A percentile compares a stretch with the other conserved stretches of the same genome.
These are phyloP conservation scores for Fraxinus greggii DNA, from an alignment of 305 asterid species.

Conservation along the genomic window DNA sequence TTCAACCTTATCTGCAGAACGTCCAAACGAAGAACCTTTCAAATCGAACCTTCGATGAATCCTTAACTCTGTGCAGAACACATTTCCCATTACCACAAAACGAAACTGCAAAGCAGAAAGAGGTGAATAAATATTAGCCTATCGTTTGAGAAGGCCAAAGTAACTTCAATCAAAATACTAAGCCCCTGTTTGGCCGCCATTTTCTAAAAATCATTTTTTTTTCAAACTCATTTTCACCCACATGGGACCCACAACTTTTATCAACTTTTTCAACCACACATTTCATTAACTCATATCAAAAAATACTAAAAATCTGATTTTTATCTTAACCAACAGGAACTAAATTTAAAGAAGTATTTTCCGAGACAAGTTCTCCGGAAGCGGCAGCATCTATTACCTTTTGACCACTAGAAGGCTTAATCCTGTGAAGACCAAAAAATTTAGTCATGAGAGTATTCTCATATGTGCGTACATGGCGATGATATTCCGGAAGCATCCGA, in stretches of 20 bases:
- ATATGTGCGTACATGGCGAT: constrained; percentile 64
- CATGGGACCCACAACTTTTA: background rate
- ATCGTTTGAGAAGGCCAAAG: constrained; percentile 3
- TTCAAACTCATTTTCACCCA: background rate
- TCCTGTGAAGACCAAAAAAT: constrained; percentile 98
- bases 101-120: constrained; percentile 66
- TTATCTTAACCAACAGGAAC: background rate
- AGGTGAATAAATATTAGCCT: constrained; percentile 18
- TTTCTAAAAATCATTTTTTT: background rate
- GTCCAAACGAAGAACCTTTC: constrained; percentile 96
- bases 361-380: constrained; percentile 3
- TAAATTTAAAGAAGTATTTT: background rate
- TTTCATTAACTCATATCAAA: background rate
- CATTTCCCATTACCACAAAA: constrained; percentile 95
- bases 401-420: constrained; percentile 91
- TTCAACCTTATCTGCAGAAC: constrained; percentile 87
- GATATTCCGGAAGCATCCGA: constrained; percentile 95
- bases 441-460: constrained; percentile 94
- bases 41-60: constrained; percentile 92
- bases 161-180: constrained; percentile 9
- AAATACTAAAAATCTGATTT: background rate
- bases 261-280: background rate
- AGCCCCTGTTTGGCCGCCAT: background rate
- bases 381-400: constrained; percentile 53
- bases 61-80: constrained; percentile 94